A percentile compares a stretch with the other conserved stretches of the same genome.
Conservation (phyloP, 257 asterid species). For the Knoxia roxburghii region DNA sequence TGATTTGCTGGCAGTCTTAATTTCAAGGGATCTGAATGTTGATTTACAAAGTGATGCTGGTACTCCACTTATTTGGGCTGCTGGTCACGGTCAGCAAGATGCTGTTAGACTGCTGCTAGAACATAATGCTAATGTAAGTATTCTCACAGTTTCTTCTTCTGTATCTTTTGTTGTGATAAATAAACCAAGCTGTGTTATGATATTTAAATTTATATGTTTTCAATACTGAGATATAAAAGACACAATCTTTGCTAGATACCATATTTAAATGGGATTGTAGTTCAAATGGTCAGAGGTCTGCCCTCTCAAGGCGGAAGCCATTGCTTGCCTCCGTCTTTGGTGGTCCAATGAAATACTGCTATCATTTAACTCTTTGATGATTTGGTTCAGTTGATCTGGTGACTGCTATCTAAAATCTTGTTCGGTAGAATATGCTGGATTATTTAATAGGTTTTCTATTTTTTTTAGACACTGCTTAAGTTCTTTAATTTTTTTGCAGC, state of each 20-base stretch:
- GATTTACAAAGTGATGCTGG: constrained; percentile 89
- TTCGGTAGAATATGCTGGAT: not conserved
- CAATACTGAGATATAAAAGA: too few species aligned
- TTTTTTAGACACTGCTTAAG: constrained; percentile 6
- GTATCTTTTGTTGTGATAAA: not conserved
- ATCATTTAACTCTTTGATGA: not conserved
- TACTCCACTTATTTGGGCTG: constrained; percentile 94
- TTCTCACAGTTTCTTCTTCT: not conserved
- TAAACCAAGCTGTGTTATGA: not conserved
- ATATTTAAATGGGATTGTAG: too few species aligned
- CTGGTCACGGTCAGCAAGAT: constrained; percentile 81
- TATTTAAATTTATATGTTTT: too few species aligned
- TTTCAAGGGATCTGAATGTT: constrained; percentile 60
- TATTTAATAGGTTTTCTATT: not conserved
- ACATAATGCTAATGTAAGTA: constrained; percentile 73
- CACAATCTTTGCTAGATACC: too few species aligned
- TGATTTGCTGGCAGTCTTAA: constrained; percentile 58
- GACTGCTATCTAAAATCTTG: not conserved
- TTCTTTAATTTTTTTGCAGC: constrained; percentile 44
- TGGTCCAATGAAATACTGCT: too few species aligned
- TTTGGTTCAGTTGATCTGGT: not conserved
- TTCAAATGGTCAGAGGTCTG: too few species aligned
- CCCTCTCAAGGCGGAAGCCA: too few species aligned
- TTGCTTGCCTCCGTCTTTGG: too few species aligned
- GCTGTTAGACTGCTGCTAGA: constrained; percentile 73